phyloP scores from a whole-genome alignment of 225 moss, liverwort and hornwort genomes.

The Takakia lepidozioides region DNA sequence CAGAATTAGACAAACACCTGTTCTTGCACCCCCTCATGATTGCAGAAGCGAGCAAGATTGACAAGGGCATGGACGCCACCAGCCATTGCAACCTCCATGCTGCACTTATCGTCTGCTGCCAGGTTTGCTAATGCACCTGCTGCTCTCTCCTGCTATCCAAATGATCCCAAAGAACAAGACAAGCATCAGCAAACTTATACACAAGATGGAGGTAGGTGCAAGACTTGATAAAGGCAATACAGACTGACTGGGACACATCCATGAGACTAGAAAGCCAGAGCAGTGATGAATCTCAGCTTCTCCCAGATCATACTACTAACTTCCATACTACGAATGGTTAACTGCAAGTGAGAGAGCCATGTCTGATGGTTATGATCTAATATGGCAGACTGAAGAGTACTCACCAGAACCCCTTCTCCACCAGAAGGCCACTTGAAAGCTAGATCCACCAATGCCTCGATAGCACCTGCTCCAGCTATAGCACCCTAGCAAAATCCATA shows the following conservation, averaged over 20 bases:
- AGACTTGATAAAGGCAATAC: too few relatives aligned
- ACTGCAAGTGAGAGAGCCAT: too few relatives aligned
- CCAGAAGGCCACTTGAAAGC: slow-evolving; percentile 83
- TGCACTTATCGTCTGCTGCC: slow-evolving; percentile 97
- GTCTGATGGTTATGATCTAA: too few relatives aligned
- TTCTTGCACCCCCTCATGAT: slow-evolving; percentile 88
- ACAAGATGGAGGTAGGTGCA: too few relatives aligned
- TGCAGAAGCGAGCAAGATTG: slow-evolving; percentile 73
- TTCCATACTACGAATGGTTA: too few relatives aligned
- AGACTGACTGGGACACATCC: too few relatives aligned
- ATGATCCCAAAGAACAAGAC: slow-evolving; percentile 13
- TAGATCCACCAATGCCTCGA: slow-evolving; percentile 80
- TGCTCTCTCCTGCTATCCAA: slow-evolving; percentile 76
- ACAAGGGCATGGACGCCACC: slow-evolving; percentile 90
- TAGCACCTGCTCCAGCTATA: slow-evolving; percentile 85
- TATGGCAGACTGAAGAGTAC: too few relatives aligned
- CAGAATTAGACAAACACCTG: too few relatives aligned
- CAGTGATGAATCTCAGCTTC: too few relatives aligned
- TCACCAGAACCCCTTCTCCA: slow-evolving; percentile 86
- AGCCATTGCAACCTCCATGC: slow-evolving; percentile 87
- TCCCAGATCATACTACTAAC: too few relatives aligned
- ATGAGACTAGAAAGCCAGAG: too few relatives aligned
- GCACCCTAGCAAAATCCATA: slow-evolving; percentile 50
- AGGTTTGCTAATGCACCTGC: slow-evolving; percentile 92
- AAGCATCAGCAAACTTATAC: too few relatives aligned